Percentiles rank a stretch among this genome's conserved stretches.
Evolutionary conservation across 306 rosid genomes (phyloP).

Genomic region (Alnus rubra): DNA sequence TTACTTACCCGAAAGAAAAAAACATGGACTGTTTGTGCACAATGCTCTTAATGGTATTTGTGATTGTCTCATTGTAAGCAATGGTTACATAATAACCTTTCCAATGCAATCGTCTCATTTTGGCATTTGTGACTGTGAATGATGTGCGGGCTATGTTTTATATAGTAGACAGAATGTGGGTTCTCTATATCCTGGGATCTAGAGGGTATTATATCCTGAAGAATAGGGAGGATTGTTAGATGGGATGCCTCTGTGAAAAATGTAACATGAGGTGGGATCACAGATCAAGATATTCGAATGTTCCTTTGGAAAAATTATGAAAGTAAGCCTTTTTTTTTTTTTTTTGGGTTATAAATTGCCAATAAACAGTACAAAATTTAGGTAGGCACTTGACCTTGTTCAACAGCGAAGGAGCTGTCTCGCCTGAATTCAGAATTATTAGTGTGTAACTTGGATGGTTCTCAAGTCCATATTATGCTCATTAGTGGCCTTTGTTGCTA

Average conservation of each 20-base stretch:
- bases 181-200: constrained; percentile 12
- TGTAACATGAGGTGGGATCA: constrained; percentile 4
- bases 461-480: constrained; percentile 3
- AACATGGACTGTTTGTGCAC: no score
- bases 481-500: constrained; percentile 25
- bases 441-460: constrained; percentile 12
- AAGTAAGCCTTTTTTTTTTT: neutral
- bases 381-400: neutral
- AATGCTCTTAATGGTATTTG: no score
- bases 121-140: constrained; percentile 1
- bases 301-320: neutral
- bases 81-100: neutral
- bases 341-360: neutral
- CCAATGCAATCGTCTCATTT: constrained; percentile 1
- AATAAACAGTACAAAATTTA: neutral
- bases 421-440: constrained; percentile 2
- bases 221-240: neutral
- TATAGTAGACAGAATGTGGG: neutral
- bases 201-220: constrained; percentile 9
- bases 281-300: neutral
- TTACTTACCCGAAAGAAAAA: no score
- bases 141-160: neutral
- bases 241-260: neutral
- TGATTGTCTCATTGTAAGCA: no score
- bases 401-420: neutral